Base-by-base conservation (phyloP, 257 asterid genomes). In the Solanum chaucha region DNA sequence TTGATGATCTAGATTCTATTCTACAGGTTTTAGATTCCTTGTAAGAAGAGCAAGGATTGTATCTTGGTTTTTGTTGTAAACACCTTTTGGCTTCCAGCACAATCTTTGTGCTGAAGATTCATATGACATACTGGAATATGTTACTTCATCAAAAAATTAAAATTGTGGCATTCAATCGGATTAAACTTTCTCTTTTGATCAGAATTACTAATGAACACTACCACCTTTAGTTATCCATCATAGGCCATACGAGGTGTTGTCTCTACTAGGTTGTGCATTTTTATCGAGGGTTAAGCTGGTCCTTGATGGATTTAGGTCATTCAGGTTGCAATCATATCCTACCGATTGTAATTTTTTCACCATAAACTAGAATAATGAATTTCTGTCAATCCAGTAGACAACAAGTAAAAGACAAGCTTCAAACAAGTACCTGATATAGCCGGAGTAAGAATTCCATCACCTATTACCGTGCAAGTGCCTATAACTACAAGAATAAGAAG, bases 391-490 rank as follows among this genome's bases (percentile, higher is more conserved):
- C 26, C 35, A 80, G 26, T 24, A 77, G 41, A 80, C 3, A 5
- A 46, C 26, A 78, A 44, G 40, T 78, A 44, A 28, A 78, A 78
- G 40, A 44, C 74, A 84, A 41, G 72, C 26, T 65, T 46, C 81
- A 28, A 67, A 86, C 34, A 72, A 70, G 35, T 91, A 97, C 99
- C 99, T 51, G 99, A 97, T 86, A 97, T 95, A 75, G 99, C 99
- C 58, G 99, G 99, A 86, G 99, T 97, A 87, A 97, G 98, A 92
- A 97, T 97, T 80, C 99, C 99, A 91, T 97, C 99, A 14, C 99
- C 99, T 87, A 97, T 93, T 77, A 97, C 96, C 97, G 92, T 97
- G 94, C 98, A 97, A 19, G 99, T 95, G 35, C 99, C 99, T 13
- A 92, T 90, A 73, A 97, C 96, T 70, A 97, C 99, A 22, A 97